Percentiles rank a stretch among this genome's conserved stretches.
These are phyloP conservation scores for Alternaria tenuissima DNA, from an alignment of 2,329 filamentous ascomycete genomes.

Conservation along the genomic window DNA sequence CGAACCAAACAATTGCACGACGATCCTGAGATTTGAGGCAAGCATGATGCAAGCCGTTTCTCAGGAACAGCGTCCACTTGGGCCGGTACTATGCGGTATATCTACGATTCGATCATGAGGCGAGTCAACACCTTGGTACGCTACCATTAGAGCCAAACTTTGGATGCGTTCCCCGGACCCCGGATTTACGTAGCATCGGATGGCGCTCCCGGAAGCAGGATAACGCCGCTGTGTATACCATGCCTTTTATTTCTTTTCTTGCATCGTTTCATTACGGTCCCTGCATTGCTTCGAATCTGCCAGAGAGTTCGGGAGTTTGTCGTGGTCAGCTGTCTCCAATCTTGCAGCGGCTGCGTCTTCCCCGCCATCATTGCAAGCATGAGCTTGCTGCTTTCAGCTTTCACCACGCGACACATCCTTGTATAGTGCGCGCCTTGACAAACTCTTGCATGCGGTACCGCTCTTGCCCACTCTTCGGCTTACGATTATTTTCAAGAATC, in stretches of 20 bases:
- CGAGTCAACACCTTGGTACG: slow-evolving; percentile 2
- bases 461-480: neutral
- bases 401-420: slow-evolving; percentile 4
- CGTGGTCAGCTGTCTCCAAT: slow-evolving; percentile 11
- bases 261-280: slow-evolving; percentile 13
- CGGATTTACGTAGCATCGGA: slow-evolving; percentile 1
- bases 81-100: slow-evolving; percentile 5
- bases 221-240: neutral
- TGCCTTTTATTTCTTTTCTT: neutral
- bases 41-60: slow-evolving; percentile 4
- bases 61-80: neutral
- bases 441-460: neutral
- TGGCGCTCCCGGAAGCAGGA: neutral
- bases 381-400: slow-evolving; percentile 4
- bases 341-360: slow-evolving; percentile 8
- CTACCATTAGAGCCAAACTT: slow-evolving; percentile 9
- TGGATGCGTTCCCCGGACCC: slow-evolving; percentile 8
- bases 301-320: neutral
- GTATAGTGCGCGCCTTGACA: neutral
- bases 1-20: neutral
- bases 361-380: slow-evolving; percentile 1
- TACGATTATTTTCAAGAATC: neutral
- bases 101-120: neutral
- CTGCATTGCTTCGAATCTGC: neutral
- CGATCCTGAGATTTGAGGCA: neutral